Evolutionary conservation across 306 rosid genomes (phyloP), one percentile per base, ranked within the genome.

Genomic region (Quercus suber): DNA sequence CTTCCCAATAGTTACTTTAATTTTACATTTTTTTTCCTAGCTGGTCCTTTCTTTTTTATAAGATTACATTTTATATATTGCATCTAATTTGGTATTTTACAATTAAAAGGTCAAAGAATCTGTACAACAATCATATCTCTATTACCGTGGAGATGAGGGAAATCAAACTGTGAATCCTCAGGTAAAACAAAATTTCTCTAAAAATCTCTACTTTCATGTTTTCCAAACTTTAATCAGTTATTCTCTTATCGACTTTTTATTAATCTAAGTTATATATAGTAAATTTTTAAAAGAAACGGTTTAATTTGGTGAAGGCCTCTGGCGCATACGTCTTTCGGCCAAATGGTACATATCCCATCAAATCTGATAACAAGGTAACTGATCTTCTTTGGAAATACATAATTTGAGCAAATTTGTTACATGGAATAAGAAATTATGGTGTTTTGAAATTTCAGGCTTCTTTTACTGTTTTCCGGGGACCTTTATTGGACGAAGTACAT

Each of bases 311-410:
- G 31, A 59, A 88, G 91, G 86, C 83, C 35, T 60, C 83, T 17
- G 91, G 91, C 12, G 91, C 91, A 21, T 88, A 88, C 33, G 31
- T 88, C 73, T 88, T 88, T 76, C 91, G 87, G 52, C 91, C 91
- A 49, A 88, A 88, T 76, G 91, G 89, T 63, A 73, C 91, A 55
- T 81, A 69, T 74, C 75, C 73, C 75, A 79, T 88, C 81, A 77
- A 63, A 13, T 84, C 87, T 76, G 77, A 57, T 65, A 73, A 59
- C 73, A 67, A 88, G 91, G 91, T 83, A 9, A 64, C 31, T 59
- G 74, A 23, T 77, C 18, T 64, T 15, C 21, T 20, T 6, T 2
- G 33, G 23, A 49, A 58, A 27, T 19, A 1, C 56, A 37, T 37
- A 37, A 37, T 37, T 49, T 49, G 53, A 49, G 53, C 17, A 11